Percentiles rank a stretch among this genome's conserved stretches.
phyloP scores from a whole-genome alignment of 139 green algal genomes.

The Volvox reticuliferus region DNA sequence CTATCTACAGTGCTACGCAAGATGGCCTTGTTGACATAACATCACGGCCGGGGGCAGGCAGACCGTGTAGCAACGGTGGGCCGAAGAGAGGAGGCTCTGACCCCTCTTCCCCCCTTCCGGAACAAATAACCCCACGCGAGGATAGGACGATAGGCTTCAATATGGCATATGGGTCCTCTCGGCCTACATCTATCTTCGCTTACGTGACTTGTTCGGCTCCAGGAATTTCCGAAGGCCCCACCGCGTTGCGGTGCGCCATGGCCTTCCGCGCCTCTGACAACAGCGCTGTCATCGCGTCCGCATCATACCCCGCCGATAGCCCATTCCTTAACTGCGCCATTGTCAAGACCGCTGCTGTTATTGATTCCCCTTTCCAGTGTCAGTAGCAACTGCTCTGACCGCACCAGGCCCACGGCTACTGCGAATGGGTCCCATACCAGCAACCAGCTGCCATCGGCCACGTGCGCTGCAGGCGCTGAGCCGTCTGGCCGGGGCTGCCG shows the following conservation, averaged over 20 bases:
- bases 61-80: no score
- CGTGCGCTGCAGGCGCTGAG: neutral
- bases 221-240: constrained; percentile 3
- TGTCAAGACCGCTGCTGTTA: neutral
- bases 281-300: neutral
- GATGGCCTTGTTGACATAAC: no score
- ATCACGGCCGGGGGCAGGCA: no score
- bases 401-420: neutral
- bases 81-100: no score
- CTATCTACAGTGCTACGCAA: no score
- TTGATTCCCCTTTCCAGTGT: neutral
- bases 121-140: no score
- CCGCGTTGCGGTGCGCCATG: neutral
- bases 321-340: neutral
- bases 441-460: neutral
- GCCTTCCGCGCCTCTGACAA: neutral
- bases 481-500: neutral
- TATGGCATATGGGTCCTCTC: no score
- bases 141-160: no score
- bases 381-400: neutral
- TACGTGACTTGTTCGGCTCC: constrained; percentile 28
- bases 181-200: neutral
- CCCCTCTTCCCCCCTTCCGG: no score
- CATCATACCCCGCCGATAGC: constrained; percentile 16
- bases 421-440: neutral